Evolutionary conservation across 305 asterid genomes (phyloP).

Genomic region (Fraxinus greggii): DNA sequence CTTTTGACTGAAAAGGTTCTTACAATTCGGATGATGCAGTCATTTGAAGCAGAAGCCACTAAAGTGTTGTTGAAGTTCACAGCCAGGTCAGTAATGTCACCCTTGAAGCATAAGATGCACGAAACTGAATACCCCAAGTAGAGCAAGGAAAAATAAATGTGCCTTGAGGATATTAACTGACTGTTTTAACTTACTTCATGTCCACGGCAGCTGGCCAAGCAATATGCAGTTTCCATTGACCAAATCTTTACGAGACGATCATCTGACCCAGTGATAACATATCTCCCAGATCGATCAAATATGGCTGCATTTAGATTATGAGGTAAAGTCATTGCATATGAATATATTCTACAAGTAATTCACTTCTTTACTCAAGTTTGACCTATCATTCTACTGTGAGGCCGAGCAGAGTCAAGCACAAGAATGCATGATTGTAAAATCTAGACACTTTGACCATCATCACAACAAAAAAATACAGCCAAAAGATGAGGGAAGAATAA

Average conservation of each 20-base stretch:
- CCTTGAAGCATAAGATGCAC: constrained; percentile 50
- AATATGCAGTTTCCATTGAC: constrained; percentile 98
- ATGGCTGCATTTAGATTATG: constrained; percentile 57
- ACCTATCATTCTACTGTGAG: constrained; percentile 14
- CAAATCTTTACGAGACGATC: constrained; percentile 97
- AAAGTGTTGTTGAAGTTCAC: constrained; percentile 85
- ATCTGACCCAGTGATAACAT: constrained; percentile 95
- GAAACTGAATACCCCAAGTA: constrained; percentile 28
- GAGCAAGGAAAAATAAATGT: constrained; percentile 12
- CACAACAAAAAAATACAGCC: constrained; percentile 4
- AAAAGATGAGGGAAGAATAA: constrained; percentile 17
- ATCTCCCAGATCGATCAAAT: constrained; percentile 92
- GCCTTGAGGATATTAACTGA: constrained; percentile 19
- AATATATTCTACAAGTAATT: constrained; percentile 6
- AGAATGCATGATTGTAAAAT: constrained; percentile 13
- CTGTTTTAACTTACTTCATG: constrained; percentile 75
- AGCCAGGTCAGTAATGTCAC: constrained; percentile 98
- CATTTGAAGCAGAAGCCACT: constrained; percentile 98
- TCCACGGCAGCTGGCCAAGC: constrained; percentile 99
- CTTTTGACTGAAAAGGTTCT: constrained; percentile 32
- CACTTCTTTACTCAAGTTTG: constrained; percentile 5
- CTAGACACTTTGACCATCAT: constrained; percentile 13
- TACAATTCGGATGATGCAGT: constrained; percentile 87
- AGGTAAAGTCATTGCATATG: constrained; percentile 19
- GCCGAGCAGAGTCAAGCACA: constrained; percentile 7